Percentiles rank a stretch among this genome's conserved stretches.
phyloP scores from a whole-genome alignment of 768 basidiomycete species.

The Trametes cinnabarina region DNA sequence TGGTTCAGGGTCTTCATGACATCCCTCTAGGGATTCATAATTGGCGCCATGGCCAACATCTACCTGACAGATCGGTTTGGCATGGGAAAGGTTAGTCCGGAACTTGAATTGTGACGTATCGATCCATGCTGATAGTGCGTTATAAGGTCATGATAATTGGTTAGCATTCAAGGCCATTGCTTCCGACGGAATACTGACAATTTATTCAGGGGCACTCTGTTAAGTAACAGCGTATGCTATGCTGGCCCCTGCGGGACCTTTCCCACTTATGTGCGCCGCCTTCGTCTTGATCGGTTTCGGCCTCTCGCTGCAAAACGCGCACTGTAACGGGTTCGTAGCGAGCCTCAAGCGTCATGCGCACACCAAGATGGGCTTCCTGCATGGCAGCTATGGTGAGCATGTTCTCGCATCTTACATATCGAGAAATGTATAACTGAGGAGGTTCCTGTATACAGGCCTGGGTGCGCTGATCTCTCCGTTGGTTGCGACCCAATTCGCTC shows the following conservation, averaged over 20 bases:
- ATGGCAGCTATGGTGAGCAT: constrained; percentile 63
- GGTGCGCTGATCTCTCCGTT: constrained; percentile 53
- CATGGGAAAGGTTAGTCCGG: constrained; percentile 39
- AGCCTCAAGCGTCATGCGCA: constrained; percentile 50
- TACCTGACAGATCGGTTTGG: constrained; percentile 44
- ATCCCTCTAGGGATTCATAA: constrained; percentile 44
- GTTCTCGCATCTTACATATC: too few species aligned
- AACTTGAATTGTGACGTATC: too few species aligned
- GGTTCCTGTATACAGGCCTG: constrained; percentile 40
- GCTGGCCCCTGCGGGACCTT: constrained; percentile 55
- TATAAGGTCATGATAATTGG: background rate
- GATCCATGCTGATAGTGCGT: background rate
- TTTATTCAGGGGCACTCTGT: constrained; percentile 41
- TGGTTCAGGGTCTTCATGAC: background rate
- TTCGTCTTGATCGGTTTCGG: constrained; percentile 50
- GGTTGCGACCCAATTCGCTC: constrained; percentile 55
- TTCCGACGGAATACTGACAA: too few species aligned
- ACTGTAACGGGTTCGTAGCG: constrained; percentile 69
- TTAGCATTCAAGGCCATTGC: background rate
- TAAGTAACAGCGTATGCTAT: constrained; percentile 56
- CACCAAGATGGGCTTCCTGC: constrained; percentile 64
- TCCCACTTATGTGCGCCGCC: constrained; percentile 55
- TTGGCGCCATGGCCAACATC: constrained; percentile 49
- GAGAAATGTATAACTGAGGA: background rate
- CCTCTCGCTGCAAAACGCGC: constrained; percentile 53